phyloP scores from a whole-genome alignment of 805 yeast species.

The Osmozyma mogii region DNA sequence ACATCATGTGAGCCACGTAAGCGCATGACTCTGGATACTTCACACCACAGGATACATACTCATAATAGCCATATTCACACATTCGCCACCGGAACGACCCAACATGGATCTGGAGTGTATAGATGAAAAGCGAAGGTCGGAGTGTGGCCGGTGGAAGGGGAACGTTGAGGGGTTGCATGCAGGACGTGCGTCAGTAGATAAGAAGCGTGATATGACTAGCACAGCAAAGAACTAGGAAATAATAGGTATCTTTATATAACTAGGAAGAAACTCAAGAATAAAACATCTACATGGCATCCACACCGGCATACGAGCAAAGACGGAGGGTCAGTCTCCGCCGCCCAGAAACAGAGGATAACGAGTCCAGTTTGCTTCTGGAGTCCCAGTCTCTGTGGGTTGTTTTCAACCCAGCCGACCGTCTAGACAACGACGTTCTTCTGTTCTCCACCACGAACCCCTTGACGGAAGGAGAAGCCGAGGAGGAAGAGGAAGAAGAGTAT shows the following conservation, averaged over 20 bases:
- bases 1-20: no score
- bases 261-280: background rate
- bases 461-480: conserved; percentile 8
- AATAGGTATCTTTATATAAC: conserved; percentile 1
- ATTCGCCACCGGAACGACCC: no score
- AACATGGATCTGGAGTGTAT: no score
- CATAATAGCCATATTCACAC: no score
- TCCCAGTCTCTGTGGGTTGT: conserved; percentile 15
- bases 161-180: no score
- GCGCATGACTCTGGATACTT: no score
- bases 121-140: no score
- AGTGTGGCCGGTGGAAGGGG: no score
- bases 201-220: conserved; percentile 1
- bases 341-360: conserved; percentile 7
- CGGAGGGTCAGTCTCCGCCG: conserved; percentile 7
- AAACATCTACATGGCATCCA: conserved; percentile 9
- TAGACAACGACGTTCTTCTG: conserved; percentile 10
- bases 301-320: conserved; percentile 7
- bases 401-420: conserved; percentile 10
- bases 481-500: conserved; percentile 1
- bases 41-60: no score
- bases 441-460: conserved; percentile 12
- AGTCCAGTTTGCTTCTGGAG: conserved; percentile 11
- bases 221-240: conserved; percentile 1
- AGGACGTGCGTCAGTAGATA: conserved; percentile 1